Conservation (phyloP, 108 stramenopile genomes). For the Skeletonema costatum region DNA sequence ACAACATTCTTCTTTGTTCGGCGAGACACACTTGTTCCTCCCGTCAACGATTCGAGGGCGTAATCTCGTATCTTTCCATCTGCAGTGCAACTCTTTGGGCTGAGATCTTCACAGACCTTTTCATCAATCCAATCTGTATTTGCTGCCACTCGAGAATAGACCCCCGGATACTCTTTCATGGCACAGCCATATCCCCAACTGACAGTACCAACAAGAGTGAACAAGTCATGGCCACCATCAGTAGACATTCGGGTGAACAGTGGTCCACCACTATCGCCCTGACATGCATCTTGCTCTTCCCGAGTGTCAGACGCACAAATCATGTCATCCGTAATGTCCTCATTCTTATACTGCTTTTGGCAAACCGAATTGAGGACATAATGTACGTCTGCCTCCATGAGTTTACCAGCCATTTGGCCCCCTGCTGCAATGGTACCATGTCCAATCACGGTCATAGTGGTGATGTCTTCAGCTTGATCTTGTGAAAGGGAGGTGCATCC, state of each 20-base stretch:
- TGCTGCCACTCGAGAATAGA: slow-evolving; percentile 41
- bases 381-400: slow-evolving; percentile 13
- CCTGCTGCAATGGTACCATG: slow-evolving; percentile 5
- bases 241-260: slow-evolving; percentile 11
- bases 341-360: background rate
- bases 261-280: slow-evolving; percentile 42
- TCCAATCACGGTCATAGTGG: slow-evolving; percentile 15
- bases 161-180: slow-evolving; percentile 22
- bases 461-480: background rate
- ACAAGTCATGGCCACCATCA: background rate
- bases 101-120: slow-evolving; percentile 24
- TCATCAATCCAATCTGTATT: slow-evolving; percentile 43
- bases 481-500: background rate
- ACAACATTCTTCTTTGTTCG: background rate
- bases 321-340: slow-evolving; percentile 30
- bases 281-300: slow-evolving; percentile 46
- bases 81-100: background rate
- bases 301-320: slow-evolving; percentile 30
- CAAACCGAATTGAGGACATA: slow-evolving; percentile 19
- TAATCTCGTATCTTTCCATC: background rate
- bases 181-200: slow-evolving; percentile 51
- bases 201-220: slow-evolving; percentile 9
- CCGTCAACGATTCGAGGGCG: background rate
- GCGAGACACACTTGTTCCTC: background rate
- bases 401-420: background rate